phyloP scores from a whole-genome alignment of 2,329 filamentous ascomycete genomes.

The Fusarium circinatum region DNA sequence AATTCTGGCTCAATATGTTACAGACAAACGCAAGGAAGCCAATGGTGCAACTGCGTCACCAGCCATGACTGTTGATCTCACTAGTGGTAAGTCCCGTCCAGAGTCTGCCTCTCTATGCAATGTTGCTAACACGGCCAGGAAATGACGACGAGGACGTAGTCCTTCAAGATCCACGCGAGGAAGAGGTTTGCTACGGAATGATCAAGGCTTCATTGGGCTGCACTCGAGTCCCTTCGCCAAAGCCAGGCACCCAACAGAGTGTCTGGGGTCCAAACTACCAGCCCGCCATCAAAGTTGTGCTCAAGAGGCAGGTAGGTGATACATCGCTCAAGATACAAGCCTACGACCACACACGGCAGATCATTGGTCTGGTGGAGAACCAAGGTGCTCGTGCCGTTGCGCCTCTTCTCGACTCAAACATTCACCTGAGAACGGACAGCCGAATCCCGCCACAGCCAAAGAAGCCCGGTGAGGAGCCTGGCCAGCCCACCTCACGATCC shows the following conservation, averaged over 20 bases:
- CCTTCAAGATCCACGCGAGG: constrained; percentile 68
- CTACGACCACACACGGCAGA: constrained; percentile 74
- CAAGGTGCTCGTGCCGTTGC: constrained; percentile 74
- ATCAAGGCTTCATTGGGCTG: constrained; percentile 76
- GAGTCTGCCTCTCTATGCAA: constrained; percentile 20
- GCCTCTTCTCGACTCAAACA: constrained; percentile 75
- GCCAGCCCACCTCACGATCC: constrained; percentile 67
- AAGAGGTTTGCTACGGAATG: constrained; percentile 85
- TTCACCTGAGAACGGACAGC: constrained; percentile 75
- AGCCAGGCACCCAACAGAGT: constrained; percentile 67
- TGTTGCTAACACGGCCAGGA: constrained; percentile 32
- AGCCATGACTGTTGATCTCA: constrained; percentile 67
- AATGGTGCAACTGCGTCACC: constrained; percentile 41
- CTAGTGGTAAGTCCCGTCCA: constrained; percentile 54
- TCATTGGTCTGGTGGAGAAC: constrained; percentile 81
- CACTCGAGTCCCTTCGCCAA: constrained; percentile 74
- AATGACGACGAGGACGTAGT: constrained; percentile 68
- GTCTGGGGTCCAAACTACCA: constrained; percentile 70
- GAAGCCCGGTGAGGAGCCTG: constrained; percentile 70
- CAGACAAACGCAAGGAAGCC: constrained; percentile 64
- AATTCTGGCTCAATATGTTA: constrained; percentile 73
- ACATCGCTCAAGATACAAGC: constrained; percentile 73
- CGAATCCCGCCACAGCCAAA: constrained; percentile 75
- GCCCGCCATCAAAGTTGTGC: constrained; percentile 78
- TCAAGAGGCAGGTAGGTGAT: constrained; percentile 69